phyloP scores from a whole-genome alignment of 805 yeast species.

The Starmera quercuum region DNA sequence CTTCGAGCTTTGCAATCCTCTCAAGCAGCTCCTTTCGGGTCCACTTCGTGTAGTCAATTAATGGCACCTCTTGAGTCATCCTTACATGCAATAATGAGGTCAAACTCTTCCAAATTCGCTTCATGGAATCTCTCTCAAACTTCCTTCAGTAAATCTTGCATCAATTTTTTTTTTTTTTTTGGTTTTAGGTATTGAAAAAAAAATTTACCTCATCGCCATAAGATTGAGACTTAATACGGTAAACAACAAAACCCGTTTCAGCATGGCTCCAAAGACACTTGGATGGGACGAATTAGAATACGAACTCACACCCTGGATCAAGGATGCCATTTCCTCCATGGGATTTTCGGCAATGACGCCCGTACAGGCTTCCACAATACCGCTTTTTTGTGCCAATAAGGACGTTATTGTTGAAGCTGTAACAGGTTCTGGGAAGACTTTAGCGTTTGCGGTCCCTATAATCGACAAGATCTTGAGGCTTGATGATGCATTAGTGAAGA shows the following conservation, averaged over 20 bases:
- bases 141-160: background rate
- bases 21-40: constrained; percentile 55
- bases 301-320: constrained; percentile 61
- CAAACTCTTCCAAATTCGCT: background rate
- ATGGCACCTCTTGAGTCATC: background rate
- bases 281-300: constrained; percentile 53
- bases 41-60: constrained; percentile 47
- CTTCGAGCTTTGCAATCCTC: constrained; percentile 50
- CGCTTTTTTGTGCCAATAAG: constrained; percentile 72
- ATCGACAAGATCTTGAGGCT: constrained; percentile 50
- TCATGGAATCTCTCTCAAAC: background rate
- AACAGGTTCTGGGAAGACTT: constrained; percentile 96
- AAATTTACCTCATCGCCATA: background rate
- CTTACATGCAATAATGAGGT: background rate
- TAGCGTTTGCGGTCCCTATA: constrained; percentile 83
- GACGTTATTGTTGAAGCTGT: constrained; percentile 97
- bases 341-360: constrained; percentile 89
- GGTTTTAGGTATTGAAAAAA: constrained; percentile 1
- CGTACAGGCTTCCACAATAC: constrained; percentile 93
- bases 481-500: constrained; percentile 19
- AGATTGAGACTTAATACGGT: background rate
- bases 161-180: background rate
- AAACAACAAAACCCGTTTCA: background rate
- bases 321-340: constrained; percentile 56
- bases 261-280: constrained; percentile 33